These are phyloP conservation scores for Ceratocystis harringtonii DNA, from an alignment of 2,329 filamentous ascomycete species.

Conservation along the genomic window DNA sequence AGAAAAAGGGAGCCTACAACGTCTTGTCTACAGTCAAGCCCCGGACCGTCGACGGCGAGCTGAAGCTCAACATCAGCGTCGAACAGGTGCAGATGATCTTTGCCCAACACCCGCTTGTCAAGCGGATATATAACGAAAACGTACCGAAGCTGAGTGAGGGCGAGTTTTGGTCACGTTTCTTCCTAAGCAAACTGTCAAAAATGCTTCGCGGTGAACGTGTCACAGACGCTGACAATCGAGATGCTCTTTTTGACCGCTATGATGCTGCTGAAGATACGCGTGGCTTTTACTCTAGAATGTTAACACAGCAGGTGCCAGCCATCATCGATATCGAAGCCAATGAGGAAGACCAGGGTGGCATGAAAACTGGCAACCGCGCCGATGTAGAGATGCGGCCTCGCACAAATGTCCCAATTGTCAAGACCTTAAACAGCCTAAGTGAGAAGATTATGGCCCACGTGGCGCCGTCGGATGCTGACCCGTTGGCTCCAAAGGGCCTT, in stretches of 20 bases:
- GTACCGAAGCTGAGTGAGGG: slow-evolving; percentile 66
- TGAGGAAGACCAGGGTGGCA: slow-evolving; percentile 82
- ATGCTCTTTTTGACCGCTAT: slow-evolving; percentile 75
- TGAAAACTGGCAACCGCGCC: slow-evolving; percentile 66
- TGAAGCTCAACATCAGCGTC: slow-evolving; percentile 70
- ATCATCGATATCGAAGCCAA: slow-evolving; percentile 90
- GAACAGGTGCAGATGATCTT: slow-evolving; percentile 92
- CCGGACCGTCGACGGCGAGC: slow-evolving; percentile 55
- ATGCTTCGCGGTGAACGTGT: slow-evolving; percentile 82
- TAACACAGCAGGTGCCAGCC: slow-evolving; percentile 58
- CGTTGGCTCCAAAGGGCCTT: slow-evolving; percentile 40
- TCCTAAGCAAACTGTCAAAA: slow-evolving; percentile 78
- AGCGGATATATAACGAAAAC: slow-evolving; percentile 82
- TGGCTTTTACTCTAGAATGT: slow-evolving; percentile 36
- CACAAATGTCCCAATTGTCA: slow-evolving; percentile 71
- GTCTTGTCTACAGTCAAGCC: slow-evolving; percentile 82
- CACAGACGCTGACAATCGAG: slow-evolving; percentile 57
- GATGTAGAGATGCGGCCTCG: slow-evolving; percentile 80
- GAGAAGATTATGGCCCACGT: slow-evolving; percentile 89
- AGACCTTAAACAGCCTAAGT: slow-evolving; percentile 76
- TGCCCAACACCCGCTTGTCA: slow-evolving; percentile 79
- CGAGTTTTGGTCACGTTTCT: slow-evolving; percentile 90
- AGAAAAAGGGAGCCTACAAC: slow-evolving; percentile 83
- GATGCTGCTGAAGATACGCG: slow-evolving; percentile 54
- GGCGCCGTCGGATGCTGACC: slow-evolving; percentile 57